Conservation (phyloP, 306 rosid species). For the Trifolium repens region DNA sequence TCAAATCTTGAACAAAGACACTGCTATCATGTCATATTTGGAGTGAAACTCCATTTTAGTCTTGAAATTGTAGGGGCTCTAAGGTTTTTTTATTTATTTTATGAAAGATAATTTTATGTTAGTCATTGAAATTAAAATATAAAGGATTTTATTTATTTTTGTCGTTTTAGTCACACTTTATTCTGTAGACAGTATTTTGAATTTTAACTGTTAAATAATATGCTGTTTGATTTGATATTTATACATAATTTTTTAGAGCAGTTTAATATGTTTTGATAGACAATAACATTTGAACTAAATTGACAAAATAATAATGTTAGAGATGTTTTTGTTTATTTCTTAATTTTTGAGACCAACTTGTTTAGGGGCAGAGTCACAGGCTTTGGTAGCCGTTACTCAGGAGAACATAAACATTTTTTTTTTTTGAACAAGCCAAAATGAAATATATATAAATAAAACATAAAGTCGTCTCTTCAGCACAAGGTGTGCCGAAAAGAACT, state of each 20-base stretch:
- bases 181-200: background rate
- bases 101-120: background rate
- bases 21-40: background rate
- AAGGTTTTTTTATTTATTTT: background rate
- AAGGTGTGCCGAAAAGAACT: no score
- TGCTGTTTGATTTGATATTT: background rate
- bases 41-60: background rate
- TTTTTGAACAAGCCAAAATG: no score
- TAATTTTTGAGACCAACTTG: background rate
- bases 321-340: background rate
- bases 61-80: background rate
- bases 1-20: background rate
- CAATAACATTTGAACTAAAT: background rate
- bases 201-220: background rate
- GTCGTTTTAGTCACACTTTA: background rate
- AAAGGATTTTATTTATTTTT: no score
- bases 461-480: no score
- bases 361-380: background rate
- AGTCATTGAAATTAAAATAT: background rate
- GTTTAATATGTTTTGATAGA: background rate
- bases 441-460: no score
- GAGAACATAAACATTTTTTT: no score
- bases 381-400: background rate
- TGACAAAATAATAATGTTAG: background rate
- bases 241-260: background rate